Base-by-base conservation (phyloP, 140 eudicot species). In the Ambrosia hybrid region DNA sequence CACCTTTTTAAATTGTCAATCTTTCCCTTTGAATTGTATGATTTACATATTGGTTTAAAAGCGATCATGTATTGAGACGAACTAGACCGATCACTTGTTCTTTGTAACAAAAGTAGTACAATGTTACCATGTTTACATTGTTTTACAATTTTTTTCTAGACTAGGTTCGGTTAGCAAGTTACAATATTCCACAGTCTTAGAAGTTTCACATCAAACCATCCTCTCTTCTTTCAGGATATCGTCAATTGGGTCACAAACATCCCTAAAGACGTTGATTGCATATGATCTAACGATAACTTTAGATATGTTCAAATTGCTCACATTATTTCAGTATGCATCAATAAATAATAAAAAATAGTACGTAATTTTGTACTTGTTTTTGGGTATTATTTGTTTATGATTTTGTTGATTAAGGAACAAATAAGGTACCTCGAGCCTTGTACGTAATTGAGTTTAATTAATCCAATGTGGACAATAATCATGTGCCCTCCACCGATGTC, bases 361-460 rank as follows among this genome's bases (percentile, higher is more conserved):
- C 6, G 14, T 4, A 39, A 41, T 7, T 16, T 65, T 64, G 53
- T 65, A 16, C 49, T 65, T 16, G 5, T 36, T 6, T 39, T 48
- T 56, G 51, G 67, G 51, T 63, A n/a, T 13, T 37, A 62, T 13
- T 62, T 39, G 34, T 16, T 69, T 59, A 59, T 6, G 61, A 17
- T 49, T 62, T 7, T 59, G 43, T 85, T 66, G 71, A 72, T 57
- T 65, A 73, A 70, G 70, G 16, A 64, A 76, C 6, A 63, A 56
- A 76, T 57, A 57, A 49, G 74, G 83, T 76, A 78, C 61, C 85
- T 86, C 81, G 91, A 76, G 80, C 74, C 74, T 58, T 74, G 85
- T 41, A 41, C 57, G 57, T 62, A 70, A 16, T 63, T 65, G 17
- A 51, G 17, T 69, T 73, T 13, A 57, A 45, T 13, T 55, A 76